Conservation (phyloP, 2,329 filamentous ascomycete genomes). For the Aspergillus melleus region DNA sequence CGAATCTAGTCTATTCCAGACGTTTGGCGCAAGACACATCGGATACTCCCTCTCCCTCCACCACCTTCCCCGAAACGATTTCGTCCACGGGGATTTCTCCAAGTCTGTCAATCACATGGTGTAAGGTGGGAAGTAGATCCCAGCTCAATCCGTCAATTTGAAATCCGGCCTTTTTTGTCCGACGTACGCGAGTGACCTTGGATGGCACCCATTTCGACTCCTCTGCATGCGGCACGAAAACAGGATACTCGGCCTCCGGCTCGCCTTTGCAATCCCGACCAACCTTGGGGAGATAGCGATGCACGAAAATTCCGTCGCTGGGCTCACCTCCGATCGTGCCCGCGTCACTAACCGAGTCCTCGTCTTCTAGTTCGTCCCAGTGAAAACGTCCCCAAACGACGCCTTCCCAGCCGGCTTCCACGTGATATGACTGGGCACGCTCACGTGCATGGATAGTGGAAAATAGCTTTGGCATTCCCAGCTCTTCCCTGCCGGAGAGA, state of each 20-base stretch:
- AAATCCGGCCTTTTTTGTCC: slow-evolving; percentile 45
- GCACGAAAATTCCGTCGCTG: slow-evolving; percentile 54
- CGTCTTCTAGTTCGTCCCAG: slow-evolving; percentile 35
- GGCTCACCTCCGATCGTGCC: slow-evolving; percentile 21
- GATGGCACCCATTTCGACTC: slow-evolving; percentile 34
- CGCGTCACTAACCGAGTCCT: slow-evolving; percentile 21
- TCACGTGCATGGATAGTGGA: slow-evolving; percentile 51
- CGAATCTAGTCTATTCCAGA: neutral
- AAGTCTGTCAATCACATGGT: slow-evolving; percentile 56
- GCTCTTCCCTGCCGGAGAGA: slow-evolving; percentile 59
- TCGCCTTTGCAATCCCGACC: slow-evolving; percentile 49
- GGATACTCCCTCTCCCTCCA: slow-evolving; percentile 55
- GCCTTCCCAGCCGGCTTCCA: slow-evolving; percentile 47
- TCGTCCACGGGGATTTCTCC: slow-evolving; percentile 59
- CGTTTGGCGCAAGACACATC: slow-evolving; percentile 25
- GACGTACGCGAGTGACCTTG: slow-evolving; percentile 22
- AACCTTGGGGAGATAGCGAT: slow-evolving; percentile 60
- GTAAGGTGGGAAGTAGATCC: slow-evolving; percentile 60
- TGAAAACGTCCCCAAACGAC: slow-evolving; percentile 43
- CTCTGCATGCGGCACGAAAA: slow-evolving; percentile 36
- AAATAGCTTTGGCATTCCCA: slow-evolving; percentile 63
- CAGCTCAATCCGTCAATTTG: slow-evolving; percentile 53
- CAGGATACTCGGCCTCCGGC: slow-evolving; percentile 57
- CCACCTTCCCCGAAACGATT: slow-evolving; percentile 56
- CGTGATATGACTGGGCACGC: slow-evolving; percentile 35